phyloP scores from a whole-genome alignment of 768 basidiomycete genomes.

The Sporobolomyces phaffii region DNA sequence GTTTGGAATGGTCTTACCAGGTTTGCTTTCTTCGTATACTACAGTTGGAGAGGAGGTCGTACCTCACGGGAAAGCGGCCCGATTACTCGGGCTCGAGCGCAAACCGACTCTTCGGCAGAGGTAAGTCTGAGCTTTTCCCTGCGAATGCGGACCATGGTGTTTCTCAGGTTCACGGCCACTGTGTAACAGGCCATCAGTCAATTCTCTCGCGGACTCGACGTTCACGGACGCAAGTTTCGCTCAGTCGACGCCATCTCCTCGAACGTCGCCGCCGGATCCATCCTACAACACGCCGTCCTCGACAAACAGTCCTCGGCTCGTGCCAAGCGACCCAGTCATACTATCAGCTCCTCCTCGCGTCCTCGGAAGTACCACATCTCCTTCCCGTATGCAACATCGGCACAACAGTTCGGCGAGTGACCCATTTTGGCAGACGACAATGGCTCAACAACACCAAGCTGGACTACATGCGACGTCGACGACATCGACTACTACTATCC shows the following conservation, averaged over 20 bases:
- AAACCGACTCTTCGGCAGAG: slow-evolving; percentile 17
- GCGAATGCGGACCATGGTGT: background rate
- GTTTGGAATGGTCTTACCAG: background rate
- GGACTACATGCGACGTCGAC: too few relatives aligned
- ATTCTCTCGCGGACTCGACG: slow-evolving; percentile 11
- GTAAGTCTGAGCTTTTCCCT: background rate
- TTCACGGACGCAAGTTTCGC: background rate
- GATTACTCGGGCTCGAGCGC: slow-evolving; percentile 22
- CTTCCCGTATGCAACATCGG: background rate
- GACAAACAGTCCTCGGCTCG: background rate
- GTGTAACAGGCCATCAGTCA: slow-evolving; percentile 1
- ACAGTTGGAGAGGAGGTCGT: slow-evolving; percentile 27
- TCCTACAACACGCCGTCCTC: background rate
- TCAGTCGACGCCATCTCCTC: background rate
- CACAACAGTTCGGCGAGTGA: background rate
- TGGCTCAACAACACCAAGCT: background rate
- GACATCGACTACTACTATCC: too few relatives aligned
- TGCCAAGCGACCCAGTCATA: background rate
- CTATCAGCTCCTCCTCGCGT: background rate
- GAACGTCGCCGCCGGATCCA: background rate
- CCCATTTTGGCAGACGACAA: background rate
- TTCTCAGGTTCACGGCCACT: background rate
- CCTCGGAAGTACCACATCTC: background rate
- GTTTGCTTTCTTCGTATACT: background rate
- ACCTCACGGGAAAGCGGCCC: slow-evolving; percentile 27